Evolutionary conservation across 345 rosid genomes (phyloP).

Genomic region (Boechera stricta): DNA sequence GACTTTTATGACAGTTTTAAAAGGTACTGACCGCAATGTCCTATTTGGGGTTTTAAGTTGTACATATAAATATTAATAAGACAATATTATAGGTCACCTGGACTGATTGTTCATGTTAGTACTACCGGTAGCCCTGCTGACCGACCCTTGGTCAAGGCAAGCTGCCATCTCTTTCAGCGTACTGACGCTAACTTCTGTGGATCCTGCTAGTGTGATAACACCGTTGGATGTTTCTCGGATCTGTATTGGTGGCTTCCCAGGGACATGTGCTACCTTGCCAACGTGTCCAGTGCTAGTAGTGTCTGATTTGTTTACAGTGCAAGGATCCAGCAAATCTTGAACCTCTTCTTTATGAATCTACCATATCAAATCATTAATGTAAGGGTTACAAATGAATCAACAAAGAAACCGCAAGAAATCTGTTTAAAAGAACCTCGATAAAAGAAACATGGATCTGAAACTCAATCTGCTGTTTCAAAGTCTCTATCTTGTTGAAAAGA

Average conservation of each 20-base stretch:
- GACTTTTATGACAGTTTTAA: neutral
- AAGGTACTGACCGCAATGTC: neutral
- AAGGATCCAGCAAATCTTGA: constrained; percentile 84
- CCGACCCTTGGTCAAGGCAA: constrained; percentile 93
- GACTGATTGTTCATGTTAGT: constrained; percentile 99
- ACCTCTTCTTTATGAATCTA: constrained; percentile 99
- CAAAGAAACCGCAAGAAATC: neutral
- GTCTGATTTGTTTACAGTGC: constrained; percentile 64
- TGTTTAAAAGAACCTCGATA: constrained; percentile 72
- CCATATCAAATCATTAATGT: constrained; percentile 29
- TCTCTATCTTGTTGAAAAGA: constrained; percentile 82
- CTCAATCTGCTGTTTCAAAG: constrained; percentile 72
- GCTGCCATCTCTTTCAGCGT: constrained; percentile 91
- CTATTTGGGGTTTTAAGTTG: neutral
- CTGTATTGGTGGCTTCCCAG: constrained; percentile 94
- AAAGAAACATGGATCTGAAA: constrained; percentile 94
- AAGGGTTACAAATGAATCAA: neutral
- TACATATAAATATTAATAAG: neutral
- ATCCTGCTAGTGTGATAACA: constrained; percentile 95
- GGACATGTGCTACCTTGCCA: constrained; percentile 58
- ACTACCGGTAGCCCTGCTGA: constrained; percentile 96
- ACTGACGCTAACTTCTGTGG: constrained; percentile 86
- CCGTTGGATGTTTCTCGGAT: constrained; percentile 97
- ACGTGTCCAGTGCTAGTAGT: constrained; percentile 47
- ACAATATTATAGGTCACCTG: constrained; percentile 56